Conservation (phyloP, 768 basidiomycete species). For the Vararia minispora region DNA sequence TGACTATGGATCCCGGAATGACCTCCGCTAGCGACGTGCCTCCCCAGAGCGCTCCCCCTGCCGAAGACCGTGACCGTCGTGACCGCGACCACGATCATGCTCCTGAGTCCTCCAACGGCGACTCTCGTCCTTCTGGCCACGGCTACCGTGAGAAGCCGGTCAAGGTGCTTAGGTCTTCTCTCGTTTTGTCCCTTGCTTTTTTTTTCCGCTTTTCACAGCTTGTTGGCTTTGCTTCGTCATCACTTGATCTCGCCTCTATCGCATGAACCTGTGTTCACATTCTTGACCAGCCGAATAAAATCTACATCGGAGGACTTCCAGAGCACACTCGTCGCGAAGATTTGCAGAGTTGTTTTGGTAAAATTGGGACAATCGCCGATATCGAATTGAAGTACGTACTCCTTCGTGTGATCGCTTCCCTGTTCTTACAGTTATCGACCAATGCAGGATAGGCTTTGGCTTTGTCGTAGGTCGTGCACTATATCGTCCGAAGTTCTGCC, state of each 20-base stretch:
- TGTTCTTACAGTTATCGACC: constrained; percentile 11
- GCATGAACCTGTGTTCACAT: constrained; percentile 50
- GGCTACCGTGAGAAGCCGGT: constrained; percentile 63
- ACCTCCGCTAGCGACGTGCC: too few species aligned
- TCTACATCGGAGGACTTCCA: constrained; percentile 85
- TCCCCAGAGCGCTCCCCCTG: too few species aligned
- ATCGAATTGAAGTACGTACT: constrained; percentile 76
- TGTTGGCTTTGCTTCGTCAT: too few species aligned
- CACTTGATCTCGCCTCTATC: too few species aligned
- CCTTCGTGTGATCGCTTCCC: not conserved
- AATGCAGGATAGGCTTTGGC: constrained; percentile 71
- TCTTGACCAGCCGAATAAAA: constrained; percentile 86
- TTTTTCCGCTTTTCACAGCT: constrained; percentile 4
- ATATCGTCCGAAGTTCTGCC: constrained; percentile 3
- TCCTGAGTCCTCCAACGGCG: too few species aligned
- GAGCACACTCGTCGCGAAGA: constrained; percentile 82
- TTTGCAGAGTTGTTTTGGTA: constrained; percentile 76
- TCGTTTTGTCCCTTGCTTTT: constrained; percentile 16
- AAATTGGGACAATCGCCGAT: constrained; percentile 66
- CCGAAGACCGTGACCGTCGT: too few species aligned
- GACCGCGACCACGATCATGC: too few species aligned
- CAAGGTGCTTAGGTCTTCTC: constrained; percentile 79
- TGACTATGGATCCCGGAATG: too few species aligned
- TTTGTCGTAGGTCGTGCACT: constrained; percentile 61
- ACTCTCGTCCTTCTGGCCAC: too few species aligned